A percentile compares a stretch with the other conserved stretches of the same genome.
Evolutionary conservation across 106 monocot genomes (phyloP).

Genomic region (Dendrobium nobile): DNA sequence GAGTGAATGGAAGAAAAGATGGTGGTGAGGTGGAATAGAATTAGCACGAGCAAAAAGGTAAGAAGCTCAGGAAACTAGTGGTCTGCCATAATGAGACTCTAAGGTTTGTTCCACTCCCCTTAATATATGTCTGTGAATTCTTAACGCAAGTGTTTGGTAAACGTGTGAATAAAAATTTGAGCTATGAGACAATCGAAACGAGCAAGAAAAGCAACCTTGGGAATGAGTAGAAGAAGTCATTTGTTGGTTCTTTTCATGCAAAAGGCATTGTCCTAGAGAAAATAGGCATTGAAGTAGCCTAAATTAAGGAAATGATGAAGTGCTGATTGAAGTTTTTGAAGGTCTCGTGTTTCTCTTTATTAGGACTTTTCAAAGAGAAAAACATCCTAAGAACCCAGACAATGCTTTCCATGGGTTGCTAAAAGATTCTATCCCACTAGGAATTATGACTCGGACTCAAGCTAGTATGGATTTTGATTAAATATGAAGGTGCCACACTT

Average conservation of each 20-base stretch:
- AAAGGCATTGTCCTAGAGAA: no score
- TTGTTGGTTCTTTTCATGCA: no score
- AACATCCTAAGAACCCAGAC: slow-evolving; percentile 74
- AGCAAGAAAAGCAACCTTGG: background rate
- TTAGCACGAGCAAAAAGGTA: slow-evolving; percentile 34
- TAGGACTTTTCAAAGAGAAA: slow-evolving; percentile 26
- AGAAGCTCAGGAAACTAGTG: slow-evolving; percentile 83
- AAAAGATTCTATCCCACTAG: slow-evolving; percentile 55
- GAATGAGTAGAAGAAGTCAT: no score
- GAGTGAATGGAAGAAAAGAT: slow-evolving; percentile 45
- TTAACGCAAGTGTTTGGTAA: slow-evolving; percentile 82
- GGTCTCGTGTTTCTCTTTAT: no score
- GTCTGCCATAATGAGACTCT: slow-evolving; percentile 89
- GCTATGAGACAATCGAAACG: slow-evolving; percentile 50
- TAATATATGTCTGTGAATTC: slow-evolving; percentile 88
- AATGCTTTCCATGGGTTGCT: slow-evolving; percentile 76
- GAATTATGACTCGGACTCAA: slow-evolving; percentile 58
- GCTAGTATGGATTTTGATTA: slow-evolving; percentile 83
- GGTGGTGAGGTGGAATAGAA: slow-evolving; percentile 14
- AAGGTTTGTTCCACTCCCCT: slow-evolving; percentile 80
- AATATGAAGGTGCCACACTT: slow-evolving; percentile 78
- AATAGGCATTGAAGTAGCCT: no score
- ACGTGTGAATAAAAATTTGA: slow-evolving; percentile 84
- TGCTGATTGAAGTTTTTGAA: no score
- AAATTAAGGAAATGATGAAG: no score